Percentiles rank a stretch among this genome's conserved stretches.
phyloP scores from a whole-genome alignment of 192 early-diverging fungal species.

The Gamsiella multidivaricata region DNA sequence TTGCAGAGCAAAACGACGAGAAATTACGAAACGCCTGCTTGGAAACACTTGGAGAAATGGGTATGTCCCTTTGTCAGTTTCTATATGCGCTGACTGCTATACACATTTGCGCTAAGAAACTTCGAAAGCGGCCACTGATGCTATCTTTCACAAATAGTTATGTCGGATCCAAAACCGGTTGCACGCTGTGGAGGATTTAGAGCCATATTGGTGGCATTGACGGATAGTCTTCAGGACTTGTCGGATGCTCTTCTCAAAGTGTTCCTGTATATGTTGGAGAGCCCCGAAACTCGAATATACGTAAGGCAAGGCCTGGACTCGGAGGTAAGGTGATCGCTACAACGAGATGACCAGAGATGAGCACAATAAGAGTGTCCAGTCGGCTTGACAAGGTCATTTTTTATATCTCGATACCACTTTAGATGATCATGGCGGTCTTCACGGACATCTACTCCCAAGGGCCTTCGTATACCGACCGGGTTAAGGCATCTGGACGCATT shows the following conservation, averaged over 20 bases:
- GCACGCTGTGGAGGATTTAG: constrained; percentile 76
- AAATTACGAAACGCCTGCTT: constrained; percentile 77
- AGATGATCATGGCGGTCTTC: constrained; percentile 83
- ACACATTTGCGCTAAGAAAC: background rate
- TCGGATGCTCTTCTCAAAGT: constrained; percentile 69
- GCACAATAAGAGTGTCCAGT: too few species aligned
- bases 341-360: background rate
- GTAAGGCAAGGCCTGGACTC: constrained; percentile 82
- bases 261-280: constrained; percentile 79
- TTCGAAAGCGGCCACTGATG: background rate
- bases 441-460: constrained; percentile 80
- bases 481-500: constrained; percentile 71
- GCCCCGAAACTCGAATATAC: constrained; percentile 69
- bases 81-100: background rate
- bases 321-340: constrained; percentile 66
- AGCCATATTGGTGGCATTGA: constrained; percentile 70
- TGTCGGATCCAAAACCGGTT: constrained; percentile 68
- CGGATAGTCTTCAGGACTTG: constrained; percentile 73
- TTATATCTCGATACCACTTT: background rate
- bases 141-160: constrained; percentile 49
- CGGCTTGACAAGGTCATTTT: too few species aligned
- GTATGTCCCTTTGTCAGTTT: constrained; percentile 42
- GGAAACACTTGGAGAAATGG: constrained; percentile 83
- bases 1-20: constrained; percentile 84
- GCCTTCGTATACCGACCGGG: constrained; percentile 69